A percentile compares a stretch with the other conserved stretches of the same genome.
phyloP scores from a whole-genome alignment of 768 basidiomycete species.

The Leucogyrophana mollusca region DNA sequence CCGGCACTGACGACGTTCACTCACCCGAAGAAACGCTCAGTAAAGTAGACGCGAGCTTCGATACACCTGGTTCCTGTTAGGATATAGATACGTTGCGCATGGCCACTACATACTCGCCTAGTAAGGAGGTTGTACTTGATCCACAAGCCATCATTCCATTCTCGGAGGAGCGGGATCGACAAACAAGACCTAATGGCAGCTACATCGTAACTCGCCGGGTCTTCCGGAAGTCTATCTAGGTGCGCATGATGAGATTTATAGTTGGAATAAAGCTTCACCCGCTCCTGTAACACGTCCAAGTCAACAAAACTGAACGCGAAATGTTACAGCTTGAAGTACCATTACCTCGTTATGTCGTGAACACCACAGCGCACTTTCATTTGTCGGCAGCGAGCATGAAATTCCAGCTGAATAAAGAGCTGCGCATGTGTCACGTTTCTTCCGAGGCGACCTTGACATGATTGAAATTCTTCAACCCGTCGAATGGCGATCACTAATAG shows the following conservation, averaged over 20 bases:
- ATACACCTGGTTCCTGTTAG: conserved; percentile 30
- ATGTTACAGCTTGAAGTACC: too few relatives aligned
- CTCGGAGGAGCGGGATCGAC: conserved; percentile 28
- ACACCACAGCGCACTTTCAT: conserved; percentile 21
- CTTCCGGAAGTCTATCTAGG: conserved; percentile 27
- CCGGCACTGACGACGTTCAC: conserved; percentile 4
- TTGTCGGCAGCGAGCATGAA: conserved; percentile 11
- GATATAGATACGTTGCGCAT: not conserved
- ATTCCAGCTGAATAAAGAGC: conserved; percentile 14
- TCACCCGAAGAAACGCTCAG: conserved; percentile 40
- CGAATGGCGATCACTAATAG: too few relatives aligned
- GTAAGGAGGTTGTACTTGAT: conserved; percentile 33
- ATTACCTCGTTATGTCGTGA: conserved; percentile 30
- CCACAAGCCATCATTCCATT: conserved; percentile 31
- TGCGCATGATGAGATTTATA: conserved; percentile 34
- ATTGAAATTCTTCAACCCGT: too few relatives aligned
- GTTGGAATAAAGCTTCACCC: conserved; percentile 35
- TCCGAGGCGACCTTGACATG: conserved; percentile 10
- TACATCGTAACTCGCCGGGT: conserved; percentile 22
- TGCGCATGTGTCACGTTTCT: conserved; percentile 14
- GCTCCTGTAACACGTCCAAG: conserved; percentile 19
- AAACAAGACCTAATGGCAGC: conserved; percentile 26
- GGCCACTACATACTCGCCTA: conserved; percentile 15
- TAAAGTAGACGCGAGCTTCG: conserved; percentile 35
- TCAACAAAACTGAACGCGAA: too few relatives aligned